Conservation (phyloP, 768 basidiomycete species). For the Hygrophoropsis aurantiaca region DNA sequence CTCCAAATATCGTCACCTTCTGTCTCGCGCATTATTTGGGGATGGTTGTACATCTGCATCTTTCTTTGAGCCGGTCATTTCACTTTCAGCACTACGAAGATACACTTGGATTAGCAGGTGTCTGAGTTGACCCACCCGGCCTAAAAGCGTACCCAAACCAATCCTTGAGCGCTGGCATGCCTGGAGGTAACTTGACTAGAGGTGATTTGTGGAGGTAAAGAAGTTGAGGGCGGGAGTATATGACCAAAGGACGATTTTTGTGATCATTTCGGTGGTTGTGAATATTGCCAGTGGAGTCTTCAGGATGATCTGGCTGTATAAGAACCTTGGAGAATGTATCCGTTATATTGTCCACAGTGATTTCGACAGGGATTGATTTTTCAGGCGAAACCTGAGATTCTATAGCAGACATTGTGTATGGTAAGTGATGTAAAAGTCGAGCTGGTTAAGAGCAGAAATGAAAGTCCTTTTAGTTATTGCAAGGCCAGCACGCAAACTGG, state of each 20-base stretch:
- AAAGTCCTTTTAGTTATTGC: constrained; percentile 7
- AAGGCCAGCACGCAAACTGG: constrained; percentile 12
- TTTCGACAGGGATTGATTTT: constrained; percentile 7
- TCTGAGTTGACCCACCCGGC: constrained; percentile 12
- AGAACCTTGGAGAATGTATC: constrained; percentile 33
- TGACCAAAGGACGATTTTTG: constrained; percentile 45
- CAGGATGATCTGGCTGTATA: constrained; percentile 16
- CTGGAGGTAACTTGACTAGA: constrained; percentile 63
- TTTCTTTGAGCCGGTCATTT: constrained; percentile 45
- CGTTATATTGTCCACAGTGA: constrained; percentile 26
- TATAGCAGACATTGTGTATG: constrained; percentile 33
- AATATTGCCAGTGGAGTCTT: constrained; percentile 12
- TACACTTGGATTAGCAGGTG: constrained; percentile 30
- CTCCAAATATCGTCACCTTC: constrained; percentile 52
- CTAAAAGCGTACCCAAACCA: constrained; percentile 78
- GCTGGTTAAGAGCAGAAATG: background rate
- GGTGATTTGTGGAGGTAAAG: constrained; percentile 74
- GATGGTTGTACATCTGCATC: constrained; percentile 59
- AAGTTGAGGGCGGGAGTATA: constrained; percentile 71
- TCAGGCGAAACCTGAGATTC: constrained; percentile 13
- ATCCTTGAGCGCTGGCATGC: constrained; percentile 80
- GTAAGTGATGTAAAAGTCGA: background rate
- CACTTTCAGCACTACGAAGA: constrained; percentile 46
- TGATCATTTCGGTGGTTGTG: constrained; percentile 30
- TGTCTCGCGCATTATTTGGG: constrained; percentile 57